Percentiles rank a stretch among this genome's conserved stretches.
Conservation (phyloP, 148 eudicot genomes). For the Diospyros kaki region DNA sequence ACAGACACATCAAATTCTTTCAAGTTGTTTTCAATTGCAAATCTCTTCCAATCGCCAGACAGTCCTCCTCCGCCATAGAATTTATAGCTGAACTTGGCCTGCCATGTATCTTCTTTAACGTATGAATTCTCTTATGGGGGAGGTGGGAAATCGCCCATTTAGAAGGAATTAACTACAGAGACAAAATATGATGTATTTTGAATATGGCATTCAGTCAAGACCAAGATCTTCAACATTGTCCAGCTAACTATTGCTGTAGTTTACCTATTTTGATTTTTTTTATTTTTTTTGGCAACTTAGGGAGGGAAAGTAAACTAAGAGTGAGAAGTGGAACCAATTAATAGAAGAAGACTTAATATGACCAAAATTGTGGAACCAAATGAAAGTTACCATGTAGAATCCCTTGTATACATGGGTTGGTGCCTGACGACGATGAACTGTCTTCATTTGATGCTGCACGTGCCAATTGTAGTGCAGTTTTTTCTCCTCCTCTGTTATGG, state of each 20-base stretch:
- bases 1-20: slow-evolving; percentile 51
- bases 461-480: slow-evolving; percentile 26
- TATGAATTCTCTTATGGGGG: slow-evolving; percentile 13
- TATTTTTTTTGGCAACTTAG: not conserved
- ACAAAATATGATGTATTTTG: not conserved
- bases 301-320: not conserved
- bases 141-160: slow-evolving; percentile 25
- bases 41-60: slow-evolving; percentile 32
- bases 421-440: slow-evolving; percentile 26
- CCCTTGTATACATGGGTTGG: slow-evolving; percentile 29
- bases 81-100: not conserved
- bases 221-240: not conserved
- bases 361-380: not conserved
- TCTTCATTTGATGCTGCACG: slow-evolving; percentile 12
- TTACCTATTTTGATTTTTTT: not conserved
- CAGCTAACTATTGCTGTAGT: not conserved
- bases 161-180: slow-evolving; percentile 33
- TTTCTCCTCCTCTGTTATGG: slow-evolving; percentile 27
- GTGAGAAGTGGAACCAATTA: no score
- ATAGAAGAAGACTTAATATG: not conserved
- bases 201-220: not conserved
- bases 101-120: slow-evolving; percentile 27
- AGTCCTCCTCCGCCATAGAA: slow-evolving; percentile 14
- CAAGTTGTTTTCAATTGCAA: slow-evolving; percentile 34
- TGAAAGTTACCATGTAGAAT: slow-evolving; percentile 34